Evolutionary conservation across 257 asterid genomes (phyloP).

Genomic region (Ocimum tenuiflorum): DNA sequence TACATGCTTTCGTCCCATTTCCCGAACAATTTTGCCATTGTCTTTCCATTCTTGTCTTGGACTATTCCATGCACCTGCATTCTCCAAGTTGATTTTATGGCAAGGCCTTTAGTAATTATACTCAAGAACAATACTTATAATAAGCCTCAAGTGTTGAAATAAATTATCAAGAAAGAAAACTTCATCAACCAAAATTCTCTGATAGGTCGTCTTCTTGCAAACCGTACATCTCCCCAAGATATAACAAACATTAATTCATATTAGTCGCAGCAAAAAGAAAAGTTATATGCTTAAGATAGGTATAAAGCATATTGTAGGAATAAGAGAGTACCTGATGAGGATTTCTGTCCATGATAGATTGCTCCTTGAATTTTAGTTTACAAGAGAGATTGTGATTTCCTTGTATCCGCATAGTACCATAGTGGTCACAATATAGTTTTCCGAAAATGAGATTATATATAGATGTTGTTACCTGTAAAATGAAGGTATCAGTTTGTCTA

Average conservation of each 20-base stretch:
- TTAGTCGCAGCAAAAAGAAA: background rate
- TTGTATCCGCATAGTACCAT: constrained; percentile 89
- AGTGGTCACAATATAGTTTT: constrained; percentile 86
- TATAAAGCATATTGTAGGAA: constrained; percentile 6
- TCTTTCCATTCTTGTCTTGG: constrained; percentile 76
- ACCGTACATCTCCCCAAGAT: background rate
- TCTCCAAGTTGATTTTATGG: constrained; percentile 11
- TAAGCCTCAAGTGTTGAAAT: too few relatives aligned
- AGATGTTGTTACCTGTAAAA: constrained; percentile 80
- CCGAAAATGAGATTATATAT: constrained; percentile 97
- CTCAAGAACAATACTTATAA: too few relatives aligned
- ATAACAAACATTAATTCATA: background rate
- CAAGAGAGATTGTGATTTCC: constrained; percentile 74
- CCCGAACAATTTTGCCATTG: constrained; percentile 73
- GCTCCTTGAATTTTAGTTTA: constrained; percentile 95
- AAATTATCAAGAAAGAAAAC: too few relatives aligned
- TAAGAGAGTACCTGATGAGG: constrained; percentile 78
- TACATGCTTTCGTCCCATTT: constrained; percentile 97
- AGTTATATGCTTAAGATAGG: background rate
- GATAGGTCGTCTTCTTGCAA: too few relatives aligned
- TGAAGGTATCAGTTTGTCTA: constrained; percentile 1
- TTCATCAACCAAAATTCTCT: too few relatives aligned
- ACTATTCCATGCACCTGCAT: constrained; percentile 89
- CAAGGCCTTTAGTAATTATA: background rate
- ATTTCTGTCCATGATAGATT: constrained; percentile 86